Conservation (phyloP, 176 grass and related monocot genomes). For the Avena insularis region DNA sequence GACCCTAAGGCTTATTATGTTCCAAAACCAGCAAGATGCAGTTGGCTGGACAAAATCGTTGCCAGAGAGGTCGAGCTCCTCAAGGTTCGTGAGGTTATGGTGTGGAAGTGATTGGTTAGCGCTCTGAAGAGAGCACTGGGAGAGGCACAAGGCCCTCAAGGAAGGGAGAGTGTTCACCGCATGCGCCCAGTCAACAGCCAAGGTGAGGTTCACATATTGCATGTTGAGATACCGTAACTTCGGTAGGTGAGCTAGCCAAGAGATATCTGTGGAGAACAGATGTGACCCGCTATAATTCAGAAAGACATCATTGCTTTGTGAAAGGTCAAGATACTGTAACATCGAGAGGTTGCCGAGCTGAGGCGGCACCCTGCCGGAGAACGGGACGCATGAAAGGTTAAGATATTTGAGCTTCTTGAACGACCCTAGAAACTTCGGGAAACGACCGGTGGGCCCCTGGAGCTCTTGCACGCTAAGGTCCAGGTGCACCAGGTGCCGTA, state of each 20-base stretch:
- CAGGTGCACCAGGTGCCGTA: conserved; percentile 30
- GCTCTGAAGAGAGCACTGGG: not conserved
- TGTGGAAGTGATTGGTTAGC: not conserved
- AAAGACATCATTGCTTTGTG: no score
- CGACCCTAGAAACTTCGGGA: conserved; percentile 19
- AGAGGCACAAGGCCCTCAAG: not conserved
- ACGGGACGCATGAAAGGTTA: not conserved
- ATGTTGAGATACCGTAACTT: not conserved
- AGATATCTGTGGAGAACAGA: not conserved
- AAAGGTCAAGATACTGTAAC: conserved; percentile 16
- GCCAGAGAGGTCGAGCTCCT: not conserved
- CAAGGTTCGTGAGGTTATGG: conserved; percentile 9
- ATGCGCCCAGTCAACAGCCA: not conserved
- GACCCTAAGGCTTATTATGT: conserved; percentile 22
- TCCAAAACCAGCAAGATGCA: conserved; percentile 49
- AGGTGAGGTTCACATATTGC: not conserved
- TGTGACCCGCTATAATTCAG: not conserved
- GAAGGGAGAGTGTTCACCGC: not conserved
- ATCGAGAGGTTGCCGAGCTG: conserved; percentile 11
- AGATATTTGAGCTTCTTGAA: conserved; percentile 31
- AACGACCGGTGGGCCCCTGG: not conserved
- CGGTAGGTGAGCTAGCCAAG: not conserved
- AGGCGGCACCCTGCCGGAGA: not conserved
- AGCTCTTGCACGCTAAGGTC: conserved; percentile 6
- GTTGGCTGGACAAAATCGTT: conserved; percentile 1